Evolutionary conservation across 2,329 filamentous ascomycete species (phyloP), one percentile per base, ranked within the genome.

Genomic region (Capronia coronata): DNA sequence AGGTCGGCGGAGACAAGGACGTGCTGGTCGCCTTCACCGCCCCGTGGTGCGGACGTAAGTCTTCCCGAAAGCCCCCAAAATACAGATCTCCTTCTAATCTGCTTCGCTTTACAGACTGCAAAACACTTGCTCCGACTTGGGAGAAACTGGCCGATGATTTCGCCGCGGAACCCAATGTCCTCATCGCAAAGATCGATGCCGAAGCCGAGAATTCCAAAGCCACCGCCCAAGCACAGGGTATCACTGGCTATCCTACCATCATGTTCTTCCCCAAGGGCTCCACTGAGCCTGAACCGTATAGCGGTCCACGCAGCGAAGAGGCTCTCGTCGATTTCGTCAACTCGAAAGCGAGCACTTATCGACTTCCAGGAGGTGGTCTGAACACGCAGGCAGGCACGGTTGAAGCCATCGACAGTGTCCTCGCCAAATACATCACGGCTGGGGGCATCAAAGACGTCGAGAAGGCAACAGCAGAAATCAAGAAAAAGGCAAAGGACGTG

Each of bases 21-120:
- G 87, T 94, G 16, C 71, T 98, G 48, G 90, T 98, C 66, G 90
- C 94, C 39, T 98, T 98, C 71, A 98, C 94, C 61, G 91, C 93
- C 46, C 90, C 93, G 46, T 97, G 91, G 93, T 98, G 93, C 71
- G 91, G 91, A 69, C 91, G 93, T 97, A 80, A 72, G 89, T 10
- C 42, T n/a, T n/a, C n/a, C n/a, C n/a, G n/a, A n/a, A 21, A 27
- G 54, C 14, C 37, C 19, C 5, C 2, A 35, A 34, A 35, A n/a
- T 16, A 16, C 21, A 14, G 18, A 11, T 39, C 3, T 13, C 10
- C 19, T 32, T 43, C 43, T 39, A 30, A 51, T 29, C 27, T 10
- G 10, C 39, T 25, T 39, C 14, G 25, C 9, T 11, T 19, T 39
- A 39, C 66, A 96, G 93, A 98, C 80, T 98, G 93, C 86, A 98